These are phyloP conservation scores for Zychaea mexicana DNA, from an alignment of 371 early-diverging fungal genomes.

Conservation along the genomic window DNA sequence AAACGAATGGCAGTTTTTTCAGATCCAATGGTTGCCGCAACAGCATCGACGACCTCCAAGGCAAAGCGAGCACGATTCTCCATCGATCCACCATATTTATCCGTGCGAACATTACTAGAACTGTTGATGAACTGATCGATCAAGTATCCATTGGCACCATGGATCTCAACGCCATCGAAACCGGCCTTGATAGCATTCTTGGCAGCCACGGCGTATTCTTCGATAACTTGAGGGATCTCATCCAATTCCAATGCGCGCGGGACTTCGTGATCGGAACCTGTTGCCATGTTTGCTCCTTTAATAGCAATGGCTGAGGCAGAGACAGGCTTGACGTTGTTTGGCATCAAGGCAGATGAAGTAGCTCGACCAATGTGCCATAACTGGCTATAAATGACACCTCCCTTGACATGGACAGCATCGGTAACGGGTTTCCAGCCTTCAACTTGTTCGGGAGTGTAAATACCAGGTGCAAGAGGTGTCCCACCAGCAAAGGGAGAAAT, in stretches of 20 bases:
- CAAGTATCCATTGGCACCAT: slow-evolving; percentile 68
- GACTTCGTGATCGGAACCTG: slow-evolving; percentile 20
- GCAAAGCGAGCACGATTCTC: slow-evolving; percentile 56
- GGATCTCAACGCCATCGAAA: slow-evolving; percentile 72
- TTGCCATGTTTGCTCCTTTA: slow-evolving; percentile 12
- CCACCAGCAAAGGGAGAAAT: slow-evolving; percentile 42
- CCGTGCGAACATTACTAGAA: slow-evolving; percentile 53
- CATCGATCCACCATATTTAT: slow-evolving; percentile 58
- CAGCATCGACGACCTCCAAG: slow-evolving; percentile 42
- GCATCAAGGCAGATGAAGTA: not conserved
- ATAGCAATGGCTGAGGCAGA: slow-evolving; percentile 28
- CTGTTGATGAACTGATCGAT: slow-evolving; percentile 43
- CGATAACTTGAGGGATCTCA: slow-evolving; percentile 60
- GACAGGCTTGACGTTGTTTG: slow-evolving; percentile 14
- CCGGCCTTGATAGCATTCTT: slow-evolving; percentile 43
- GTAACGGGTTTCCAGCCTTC: slow-evolving; percentile 60
- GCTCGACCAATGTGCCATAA: slow-evolving; percentile 24
- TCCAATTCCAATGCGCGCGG: slow-evolving; percentile 65
- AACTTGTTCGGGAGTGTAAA: slow-evolving; percentile 54
- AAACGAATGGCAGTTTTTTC: slow-evolving; percentile 17
- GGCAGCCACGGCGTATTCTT: slow-evolving; percentile 62
- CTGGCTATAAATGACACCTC: slow-evolving; percentile 59
- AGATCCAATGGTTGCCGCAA: slow-evolving; percentile 15
- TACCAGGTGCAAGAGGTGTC: slow-evolving; percentile 40
- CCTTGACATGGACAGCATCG: slow-evolving; percentile 58